These are phyloP conservation scores for Medicago truncatula DNA, from an alignment of 306 rosid species.

Conservation along the genomic window DNA sequence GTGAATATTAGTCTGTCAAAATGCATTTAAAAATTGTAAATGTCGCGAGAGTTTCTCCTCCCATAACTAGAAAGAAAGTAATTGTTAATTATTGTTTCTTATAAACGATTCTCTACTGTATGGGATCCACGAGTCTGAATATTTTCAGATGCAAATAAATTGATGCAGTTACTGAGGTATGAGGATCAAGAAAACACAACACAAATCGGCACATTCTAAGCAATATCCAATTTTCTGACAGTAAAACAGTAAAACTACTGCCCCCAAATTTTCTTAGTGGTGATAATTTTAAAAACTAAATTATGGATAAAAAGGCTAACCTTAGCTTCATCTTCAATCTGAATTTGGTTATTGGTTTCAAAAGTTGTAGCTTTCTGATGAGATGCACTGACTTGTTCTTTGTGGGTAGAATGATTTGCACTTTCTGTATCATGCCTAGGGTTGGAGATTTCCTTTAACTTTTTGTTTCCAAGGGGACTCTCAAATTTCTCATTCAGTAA, in stretches of 20 bases:
- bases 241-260: conserved; percentile 12
- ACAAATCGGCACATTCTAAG: background rate
- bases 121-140: background rate
- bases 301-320: conserved; percentile 40
- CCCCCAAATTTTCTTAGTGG: background rate
- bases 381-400: conserved; percentile 46
- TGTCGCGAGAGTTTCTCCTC: conserved; percentile 28
- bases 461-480: conserved; percentile 42
- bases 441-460: conserved; percentile 37
- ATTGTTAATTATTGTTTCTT: background rate
- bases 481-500: conserved; percentile 46
- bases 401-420: conserved; percentile 40
- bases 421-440: conserved; percentile 48
- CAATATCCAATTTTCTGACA: conserved; percentile 15
- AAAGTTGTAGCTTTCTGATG: conserved; percentile 43
- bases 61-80: conserved; percentile 3
- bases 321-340: conserved; percentile 48
- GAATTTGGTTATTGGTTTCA: conserved; percentile 53
- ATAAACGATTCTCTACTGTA: conserved; percentile 1
- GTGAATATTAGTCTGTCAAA: conserved; percentile 59
- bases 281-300: background rate
- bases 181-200: conserved; percentile 24
- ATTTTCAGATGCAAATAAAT: conserved; percentile 25
- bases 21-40: conserved; percentile 23
- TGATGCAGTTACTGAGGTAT: conserved; percentile 26